A percentile compares a stretch with the other conserved stretches of the same genome.
Conservation (phyloP, 768 basidiomycete species). For the Trametes cinnabarina region DNA sequence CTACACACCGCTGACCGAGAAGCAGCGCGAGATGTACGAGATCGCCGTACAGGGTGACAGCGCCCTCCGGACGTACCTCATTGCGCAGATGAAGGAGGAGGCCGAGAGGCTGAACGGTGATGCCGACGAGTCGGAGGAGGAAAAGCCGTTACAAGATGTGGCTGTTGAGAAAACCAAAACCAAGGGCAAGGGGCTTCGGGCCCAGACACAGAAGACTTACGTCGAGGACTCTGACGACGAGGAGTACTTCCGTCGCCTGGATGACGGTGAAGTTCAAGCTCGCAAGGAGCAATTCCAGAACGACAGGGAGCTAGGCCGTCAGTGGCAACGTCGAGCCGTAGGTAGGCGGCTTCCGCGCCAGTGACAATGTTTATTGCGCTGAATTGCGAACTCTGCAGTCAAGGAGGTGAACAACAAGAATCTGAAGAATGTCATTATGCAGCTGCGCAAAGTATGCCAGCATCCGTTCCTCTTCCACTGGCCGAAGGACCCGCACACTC, state of each 20-base stretch:
- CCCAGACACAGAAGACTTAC: slow-evolving; percentile 41
- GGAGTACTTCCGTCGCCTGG: slow-evolving; percentile 62
- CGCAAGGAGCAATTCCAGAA: slow-evolving; percentile 44
- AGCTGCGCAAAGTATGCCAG: slow-evolving; percentile 92
- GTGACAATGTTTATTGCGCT: background rate
- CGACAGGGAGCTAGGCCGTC: slow-evolving; percentile 51
- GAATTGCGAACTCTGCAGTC: slow-evolving; percentile 39
- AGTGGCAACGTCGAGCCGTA: slow-evolving; percentile 56
- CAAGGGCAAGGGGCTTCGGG: slow-evolving; percentile 17
- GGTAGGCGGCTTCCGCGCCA: slow-evolving; percentile 42
- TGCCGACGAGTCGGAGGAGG: slow-evolving; percentile 25
- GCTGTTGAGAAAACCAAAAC: slow-evolving; percentile 32
- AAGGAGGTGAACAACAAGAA: slow-evolving; percentile 90
- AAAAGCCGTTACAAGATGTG: slow-evolving; percentile 28
- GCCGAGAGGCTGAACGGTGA: slow-evolving; percentile 34
- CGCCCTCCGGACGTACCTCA: slow-evolving; percentile 56
- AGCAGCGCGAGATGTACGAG: slow-evolving; percentile 85
- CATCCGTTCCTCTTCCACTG: slow-evolving; percentile 91
- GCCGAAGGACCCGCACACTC: slow-evolving; percentile 63
- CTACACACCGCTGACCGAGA: slow-evolving; percentile 81
- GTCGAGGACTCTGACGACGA: slow-evolving; percentile 59
- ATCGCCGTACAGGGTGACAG: slow-evolving; percentile 62
- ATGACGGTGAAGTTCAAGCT: slow-evolving; percentile 43
- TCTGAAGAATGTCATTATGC: slow-evolving; percentile 90
- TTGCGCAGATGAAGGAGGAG: slow-evolving; percentile 25